These are phyloP conservation scores for Colletotrichum neosansevieriae DNA, from an alignment of 2,329 filamentous ascomycete genomes.

Conservation along the genomic window DNA sequence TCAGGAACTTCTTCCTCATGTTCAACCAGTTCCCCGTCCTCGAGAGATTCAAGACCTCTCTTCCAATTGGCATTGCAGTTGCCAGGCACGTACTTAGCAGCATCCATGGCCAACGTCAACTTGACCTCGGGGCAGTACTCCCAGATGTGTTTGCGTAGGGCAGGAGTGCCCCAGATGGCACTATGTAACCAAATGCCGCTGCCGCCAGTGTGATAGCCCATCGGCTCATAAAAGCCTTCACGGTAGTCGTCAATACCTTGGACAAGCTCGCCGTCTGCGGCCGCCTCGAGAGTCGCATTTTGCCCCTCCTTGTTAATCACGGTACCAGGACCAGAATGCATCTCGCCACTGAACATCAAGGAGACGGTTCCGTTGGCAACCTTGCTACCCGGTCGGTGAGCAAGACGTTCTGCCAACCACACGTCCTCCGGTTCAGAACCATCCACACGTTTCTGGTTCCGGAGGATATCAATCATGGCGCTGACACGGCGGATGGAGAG, in stretches of 20 bases:
- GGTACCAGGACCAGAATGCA: conserved; percentile 51
- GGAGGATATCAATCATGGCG: conserved; percentile 64
- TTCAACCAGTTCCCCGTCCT: conserved; percentile 39
- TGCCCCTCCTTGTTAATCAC: conserved; percentile 42
- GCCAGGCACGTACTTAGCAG: conserved; percentile 62
- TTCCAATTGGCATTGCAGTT: conserved; percentile 61
- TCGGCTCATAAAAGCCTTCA: conserved; percentile 66
- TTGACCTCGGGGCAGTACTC: conserved; percentile 70
- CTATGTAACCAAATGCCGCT: conserved; percentile 59
- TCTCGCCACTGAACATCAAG: conserved; percentile 64
- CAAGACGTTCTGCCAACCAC: conserved; percentile 66
- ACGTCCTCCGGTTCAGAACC: conserved; percentile 66
- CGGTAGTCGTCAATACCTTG: conserved; percentile 63
- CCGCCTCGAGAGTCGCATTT: conserved; percentile 46
- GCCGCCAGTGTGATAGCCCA: conserved; percentile 69
- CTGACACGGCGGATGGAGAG: conserved; percentile 65
- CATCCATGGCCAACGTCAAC: conserved; percentile 68
- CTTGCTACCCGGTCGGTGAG: conserved; percentile 59
- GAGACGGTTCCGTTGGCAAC: conserved; percentile 65
- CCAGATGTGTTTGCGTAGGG: conserved; percentile 63
- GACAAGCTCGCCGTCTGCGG: conserved; percentile 49
- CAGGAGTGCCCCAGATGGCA: conserved; percentile 62
- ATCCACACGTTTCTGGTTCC: conserved; percentile 58
- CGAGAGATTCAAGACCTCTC: conserved; percentile 46
- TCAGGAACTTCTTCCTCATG: conserved; percentile 24